phyloP scores from a whole-genome alignment of 345 rosid species.

The Eucalyptus erythrocorys region DNA sequence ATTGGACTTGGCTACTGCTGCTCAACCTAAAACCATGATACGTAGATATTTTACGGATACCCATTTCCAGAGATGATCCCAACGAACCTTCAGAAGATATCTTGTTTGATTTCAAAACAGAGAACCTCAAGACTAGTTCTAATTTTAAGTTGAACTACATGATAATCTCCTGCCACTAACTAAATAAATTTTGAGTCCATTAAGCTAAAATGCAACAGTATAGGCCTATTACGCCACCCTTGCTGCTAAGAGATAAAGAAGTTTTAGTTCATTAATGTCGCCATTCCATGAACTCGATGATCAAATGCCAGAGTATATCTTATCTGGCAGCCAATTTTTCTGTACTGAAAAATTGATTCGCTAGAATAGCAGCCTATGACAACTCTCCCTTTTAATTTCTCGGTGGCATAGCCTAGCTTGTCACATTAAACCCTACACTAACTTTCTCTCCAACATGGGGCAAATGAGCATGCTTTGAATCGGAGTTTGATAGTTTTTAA shows the following conservation, averaged over 20 bases:
- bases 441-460: background rate
- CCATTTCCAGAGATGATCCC: background rate
- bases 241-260: background rate
- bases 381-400: background rate
- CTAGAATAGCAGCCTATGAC: background rate
- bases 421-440: background rate
- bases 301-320: background rate
- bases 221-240: background rate
- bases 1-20: background rate
- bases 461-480: background rate
- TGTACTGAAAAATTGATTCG: background rate
- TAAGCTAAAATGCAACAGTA: background rate
- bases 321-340: background rate
- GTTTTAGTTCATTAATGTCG: background rate
- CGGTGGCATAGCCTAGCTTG: background rate
- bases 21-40: background rate
- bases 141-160: background rate
- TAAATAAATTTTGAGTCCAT: background rate
- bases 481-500: background rate
- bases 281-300: background rate
- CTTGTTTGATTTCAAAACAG: background rate
- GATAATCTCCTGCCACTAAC: background rate
- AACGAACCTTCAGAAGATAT: background rate
- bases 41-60: background rate
- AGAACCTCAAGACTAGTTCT: background rate